Percentiles rank a stretch among this genome's conserved stretches.
Evolutionary conservation across 371 early-diverging fungal species (phyloP).

Genomic region (Parasitella parasitica): DNA sequence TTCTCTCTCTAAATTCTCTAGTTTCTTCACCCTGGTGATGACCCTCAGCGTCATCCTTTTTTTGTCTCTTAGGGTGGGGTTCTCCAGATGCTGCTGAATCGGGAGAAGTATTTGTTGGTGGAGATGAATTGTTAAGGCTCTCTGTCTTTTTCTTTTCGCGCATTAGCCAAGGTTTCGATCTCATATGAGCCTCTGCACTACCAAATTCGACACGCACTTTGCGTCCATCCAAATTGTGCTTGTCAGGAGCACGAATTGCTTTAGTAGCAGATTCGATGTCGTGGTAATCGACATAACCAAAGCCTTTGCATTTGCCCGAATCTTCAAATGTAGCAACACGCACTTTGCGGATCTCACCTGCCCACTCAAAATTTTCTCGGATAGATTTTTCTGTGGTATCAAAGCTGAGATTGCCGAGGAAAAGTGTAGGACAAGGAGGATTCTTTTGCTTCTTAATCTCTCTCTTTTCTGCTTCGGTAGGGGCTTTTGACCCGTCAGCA

Average conservation of each 20-base stretch:
- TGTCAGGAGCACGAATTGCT: constrained; percentile 59
- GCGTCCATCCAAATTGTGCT: constrained; percentile 43
- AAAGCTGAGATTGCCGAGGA: constrained; percentile 82
- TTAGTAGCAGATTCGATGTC: constrained; percentile 62
- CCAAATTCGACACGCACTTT: constrained; percentile 52
- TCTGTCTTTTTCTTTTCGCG: constrained; percentile 43
- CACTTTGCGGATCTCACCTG: constrained; percentile 67
- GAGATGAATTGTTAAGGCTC: constrained; percentile 22
- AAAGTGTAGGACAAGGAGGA: constrained; percentile 73
- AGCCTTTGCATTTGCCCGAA: constrained; percentile 76
- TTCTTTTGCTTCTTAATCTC: constrained; percentile 52
- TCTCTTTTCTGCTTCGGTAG: constrained; percentile 39
- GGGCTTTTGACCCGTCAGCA: constrained; percentile 35
- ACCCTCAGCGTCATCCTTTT: constrained; percentile 3
- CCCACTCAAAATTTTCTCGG: constrained; percentile 60
- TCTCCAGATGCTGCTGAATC: constrained; percentile 6
- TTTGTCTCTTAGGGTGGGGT: constrained; percentile 12
- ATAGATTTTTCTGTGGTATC: constrained; percentile 63
- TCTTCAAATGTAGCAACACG: constrained; percentile 76
- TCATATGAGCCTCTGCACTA: constrained; percentile 58
- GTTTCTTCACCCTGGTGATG: constrained; percentile 1
- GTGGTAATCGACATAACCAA: constrained; percentile 70
- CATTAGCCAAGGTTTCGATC: constrained; percentile 54
- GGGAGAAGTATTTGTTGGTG: constrained; percentile 11
- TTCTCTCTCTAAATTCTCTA: constrained; percentile 32